Conservation (phyloP, 805 yeast species). For the Hanseniaspora meyeri region DNA sequence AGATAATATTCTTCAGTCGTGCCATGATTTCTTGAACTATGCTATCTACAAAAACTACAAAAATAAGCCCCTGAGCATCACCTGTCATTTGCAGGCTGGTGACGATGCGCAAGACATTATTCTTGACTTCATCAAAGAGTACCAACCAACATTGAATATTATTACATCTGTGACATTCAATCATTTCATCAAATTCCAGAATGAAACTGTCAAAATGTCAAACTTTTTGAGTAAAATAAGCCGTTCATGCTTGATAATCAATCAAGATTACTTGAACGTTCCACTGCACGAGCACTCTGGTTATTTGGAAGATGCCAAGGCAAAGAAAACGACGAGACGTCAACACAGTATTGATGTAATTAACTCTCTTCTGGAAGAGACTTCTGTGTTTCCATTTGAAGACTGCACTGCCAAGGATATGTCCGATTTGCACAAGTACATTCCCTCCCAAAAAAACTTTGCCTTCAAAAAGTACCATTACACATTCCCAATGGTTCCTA, state of each 20-base stretch:
- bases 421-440: slow-evolving; percentile 1
- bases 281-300: neutral
- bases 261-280: slow-evolving; percentile 10
- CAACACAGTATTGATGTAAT: neutral
- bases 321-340: neutral
- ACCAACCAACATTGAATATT: slow-evolving; percentile 24
- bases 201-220: slow-evolving; percentile 27
- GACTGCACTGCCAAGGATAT: neutral
- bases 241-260: slow-evolving; percentile 5
- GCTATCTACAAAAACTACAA: slow-evolving; percentile 1
- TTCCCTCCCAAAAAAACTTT: neutral
- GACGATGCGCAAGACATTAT: slow-evolving; percentile 21
- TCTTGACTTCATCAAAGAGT: slow-evolving; percentile 20
- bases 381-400: slow-evolving; percentile 1
- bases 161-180: slow-evolving; percentile 28
- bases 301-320: neutral
- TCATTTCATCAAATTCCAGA: slow-evolving; percentile 27
- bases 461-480: slow-evolving; percentile 8
- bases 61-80: slow-evolving; percentile 23
- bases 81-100: slow-evolving; percentile 25
- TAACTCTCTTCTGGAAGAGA: neutral
- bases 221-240: slow-evolving; percentile 7
- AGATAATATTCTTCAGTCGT: slow-evolving; percentile 1
- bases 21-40: slow-evolving; percentile 11
- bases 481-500: slow-evolving; percentile 6